Base-by-base conservation (phyloP, 768 basidiomycete genomes). In the Collybia sp. region DNA sequence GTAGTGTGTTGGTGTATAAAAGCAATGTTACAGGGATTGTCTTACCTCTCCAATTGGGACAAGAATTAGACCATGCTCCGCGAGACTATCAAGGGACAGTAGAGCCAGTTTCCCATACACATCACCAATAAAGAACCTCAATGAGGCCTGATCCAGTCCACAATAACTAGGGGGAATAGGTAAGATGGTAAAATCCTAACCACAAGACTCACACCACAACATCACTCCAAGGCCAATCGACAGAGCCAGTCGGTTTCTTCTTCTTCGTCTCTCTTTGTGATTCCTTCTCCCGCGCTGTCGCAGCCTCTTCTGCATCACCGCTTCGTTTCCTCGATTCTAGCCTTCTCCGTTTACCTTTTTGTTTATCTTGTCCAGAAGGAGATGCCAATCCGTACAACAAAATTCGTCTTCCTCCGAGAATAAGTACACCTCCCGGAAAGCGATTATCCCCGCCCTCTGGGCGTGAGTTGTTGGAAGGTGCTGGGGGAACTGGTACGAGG, bases 191-290 rank as follows among this genome's bases (percentile, higher is more conserved):
- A 43, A 31, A 18, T 37, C 16, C n/a, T n/a, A 10, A 17, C 3
- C 66, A 12, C 16, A 18, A 44, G 47, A 32, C 82, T 53, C 58
- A 91, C 88, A 83, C 79, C 50, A 79, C 71, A 34, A 91, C 70
- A 49, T 82, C 78, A 47, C 73, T 77, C 81, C 85, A 90, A 6
- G 86, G 86, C 89, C 88, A 90, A 12, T 80, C 75, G 12, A 88
- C 71, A 31, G 60, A 57, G 0, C 77, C 79, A 32, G 67, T 72
- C 0, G 82, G 64, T 48, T 79, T 88, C 48, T 77, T 68, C 52
- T 69, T 76, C 61, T 67, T 73, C 16, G 59, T 66, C 47, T 81
- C 80, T 41, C 73, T 64, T 48, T 79, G 81, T 32, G 66, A 66
- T 52, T 85, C 81, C 53, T 83, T 84, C 44, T 73, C 68, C 48